Percentiles rank a stretch among this genome's conserved stretches.
These are phyloP conservation scores for Nelumbo lutea DNA, from an alignment of 164 flowering plant genomes.

Conservation along the genomic window DNA sequence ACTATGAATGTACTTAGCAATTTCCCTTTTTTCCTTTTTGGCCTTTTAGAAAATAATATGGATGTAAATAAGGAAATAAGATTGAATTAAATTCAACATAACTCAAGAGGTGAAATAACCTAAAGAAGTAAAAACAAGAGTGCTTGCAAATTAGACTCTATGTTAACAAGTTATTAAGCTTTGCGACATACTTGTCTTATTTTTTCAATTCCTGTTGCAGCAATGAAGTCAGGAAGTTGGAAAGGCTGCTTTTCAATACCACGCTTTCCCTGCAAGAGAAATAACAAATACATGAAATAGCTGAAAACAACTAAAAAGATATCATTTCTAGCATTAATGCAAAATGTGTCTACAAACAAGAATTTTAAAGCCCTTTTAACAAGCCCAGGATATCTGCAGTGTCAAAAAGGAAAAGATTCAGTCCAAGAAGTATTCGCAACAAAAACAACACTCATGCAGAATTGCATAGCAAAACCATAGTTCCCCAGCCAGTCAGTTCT, in stretches of 20 bases:
- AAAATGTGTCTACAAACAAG: constrained; percentile 3
- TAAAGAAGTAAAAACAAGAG: not conserved
- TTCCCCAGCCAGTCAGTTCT: constrained; percentile 13
- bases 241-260: constrained; percentile 99
- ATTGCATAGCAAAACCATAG: constrained; percentile 26
- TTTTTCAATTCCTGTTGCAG: constrained; percentile 98
- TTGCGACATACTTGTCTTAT: constrained; percentile 71
- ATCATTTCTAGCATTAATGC: not conserved
- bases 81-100: too few relatives aligned
- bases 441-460: constrained; percentile 24
- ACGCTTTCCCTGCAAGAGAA: constrained; percentile 87
- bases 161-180: not conserved
- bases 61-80: too few relatives aligned
- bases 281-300: constrained; percentile 2
- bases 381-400: constrained; percentile 23
- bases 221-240: constrained; percentile 98
- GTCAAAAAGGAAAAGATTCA: constrained; percentile 24
- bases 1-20: too few relatives aligned
- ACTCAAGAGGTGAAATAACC: too few relatives aligned
- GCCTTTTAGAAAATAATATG: too few relatives aligned
- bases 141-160: not conserved
- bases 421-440: constrained; percentile 24
- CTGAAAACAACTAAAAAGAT: not conserved
- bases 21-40: too few relatives aligned
- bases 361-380: constrained; percentile 10